phyloP scores from a whole-genome alignment of 2,329 filamentous ascomycete genomes.

The Neurospora sp. region DNA sequence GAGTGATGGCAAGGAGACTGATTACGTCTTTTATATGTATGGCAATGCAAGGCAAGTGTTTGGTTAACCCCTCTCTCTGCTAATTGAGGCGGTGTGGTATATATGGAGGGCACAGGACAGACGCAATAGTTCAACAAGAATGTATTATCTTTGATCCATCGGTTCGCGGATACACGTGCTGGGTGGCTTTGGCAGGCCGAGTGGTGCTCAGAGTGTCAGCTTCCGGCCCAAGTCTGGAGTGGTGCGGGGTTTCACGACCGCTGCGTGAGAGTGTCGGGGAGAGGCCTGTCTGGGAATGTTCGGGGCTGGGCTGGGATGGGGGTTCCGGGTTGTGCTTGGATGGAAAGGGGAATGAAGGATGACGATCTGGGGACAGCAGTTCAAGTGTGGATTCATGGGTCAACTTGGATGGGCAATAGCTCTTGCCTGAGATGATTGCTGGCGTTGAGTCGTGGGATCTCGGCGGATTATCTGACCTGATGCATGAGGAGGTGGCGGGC shows the following conservation, averaged over 20 bases:
- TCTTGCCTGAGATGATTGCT: neutral
- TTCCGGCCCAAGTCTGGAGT: neutral
- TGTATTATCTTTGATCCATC: neutral
- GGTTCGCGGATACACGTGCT: neutral
- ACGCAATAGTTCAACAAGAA: neutral
- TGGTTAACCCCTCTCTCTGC: neutral
- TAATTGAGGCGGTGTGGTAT: neutral
- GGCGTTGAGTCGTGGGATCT: neutral
- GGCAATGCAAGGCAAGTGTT: neutral
- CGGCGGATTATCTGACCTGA: neutral
- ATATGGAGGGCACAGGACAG: neutral
- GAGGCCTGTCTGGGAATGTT: neutral
- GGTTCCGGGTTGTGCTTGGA: neutral
- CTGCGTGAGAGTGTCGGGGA: neutral
- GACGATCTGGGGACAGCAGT: neutral
- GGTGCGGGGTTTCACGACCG: neutral
- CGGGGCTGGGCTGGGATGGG: neutral
- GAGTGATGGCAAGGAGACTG: conserved; percentile 13
- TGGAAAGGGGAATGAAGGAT: neutral
- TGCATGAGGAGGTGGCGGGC: neutral
- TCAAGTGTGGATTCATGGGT: neutral
- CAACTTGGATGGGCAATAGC: neutral
- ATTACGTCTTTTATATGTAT: neutral
- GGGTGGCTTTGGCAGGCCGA: neutral
- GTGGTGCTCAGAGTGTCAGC: neutral